These are phyloP conservation scores for Aspergillus pseudoglaucus DNA, from an alignment of 2,329 filamentous ascomycete species.

Conservation along the genomic window DNA sequence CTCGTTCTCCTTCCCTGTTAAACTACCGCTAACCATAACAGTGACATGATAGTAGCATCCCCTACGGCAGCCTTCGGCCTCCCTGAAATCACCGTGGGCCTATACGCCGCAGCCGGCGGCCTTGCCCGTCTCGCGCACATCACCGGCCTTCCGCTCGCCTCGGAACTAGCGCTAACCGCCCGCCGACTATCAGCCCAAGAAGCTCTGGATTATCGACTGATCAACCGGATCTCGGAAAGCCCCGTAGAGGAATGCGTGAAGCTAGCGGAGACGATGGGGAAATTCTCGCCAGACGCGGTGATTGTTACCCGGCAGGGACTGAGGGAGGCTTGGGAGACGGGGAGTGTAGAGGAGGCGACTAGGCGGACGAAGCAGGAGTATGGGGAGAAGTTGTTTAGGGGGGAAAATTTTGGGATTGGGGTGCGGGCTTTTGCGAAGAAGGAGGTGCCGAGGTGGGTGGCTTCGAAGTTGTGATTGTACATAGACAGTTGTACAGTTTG, in stretches of 20 bases:
- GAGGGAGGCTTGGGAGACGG: slow-evolving; percentile 62
- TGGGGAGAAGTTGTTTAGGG: slow-evolving; percentile 80
- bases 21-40: slow-evolving; percentile 11
- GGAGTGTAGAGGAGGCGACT: slow-evolving; percentile 58
- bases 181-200: slow-evolving; percentile 53
- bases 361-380: slow-evolving; percentile 77
- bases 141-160: slow-evolving; percentile 65
- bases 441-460: slow-evolving; percentile 74
- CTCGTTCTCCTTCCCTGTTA: not conserved
- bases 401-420: slow-evolving; percentile 86
- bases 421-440: slow-evolving; percentile 60
- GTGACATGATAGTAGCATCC: slow-evolving; percentile 52
- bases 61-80: slow-evolving; percentile 57
- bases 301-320: slow-evolving; percentile 64
- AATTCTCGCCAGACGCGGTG: slow-evolving; percentile 66
- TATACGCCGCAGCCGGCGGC: slow-evolving; percentile 64
- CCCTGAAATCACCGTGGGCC: slow-evolving; percentile 65
- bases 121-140: slow-evolving; percentile 60
- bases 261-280: slow-evolving; percentile 55
- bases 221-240: slow-evolving; percentile 64
- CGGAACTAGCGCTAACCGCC: slow-evolving; percentile 65
- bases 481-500: not conserved
- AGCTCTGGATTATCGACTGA: slow-evolving; percentile 57
- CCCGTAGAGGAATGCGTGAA: slow-evolving; percentile 67
- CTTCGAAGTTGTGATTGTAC: slow-evolving; percentile 11